phyloP scores from a whole-genome alignment of 805 yeast species.

The Candida namnaoensis region DNA sequence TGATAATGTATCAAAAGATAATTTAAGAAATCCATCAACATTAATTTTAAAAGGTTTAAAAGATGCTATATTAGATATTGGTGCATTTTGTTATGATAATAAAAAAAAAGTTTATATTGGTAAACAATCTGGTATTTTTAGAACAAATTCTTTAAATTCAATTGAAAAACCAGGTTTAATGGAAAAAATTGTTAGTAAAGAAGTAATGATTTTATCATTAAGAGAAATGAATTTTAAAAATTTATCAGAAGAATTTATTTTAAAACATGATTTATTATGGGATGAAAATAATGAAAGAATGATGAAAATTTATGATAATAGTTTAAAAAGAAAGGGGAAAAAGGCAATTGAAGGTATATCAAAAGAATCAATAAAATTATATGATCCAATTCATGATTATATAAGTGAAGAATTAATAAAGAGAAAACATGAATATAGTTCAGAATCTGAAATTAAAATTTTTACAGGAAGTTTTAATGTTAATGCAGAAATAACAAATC shows the following conservation, averaged over 20 bases:
- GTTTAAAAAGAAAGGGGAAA: constrained; percentile 20
- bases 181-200: constrained; percentile 57
- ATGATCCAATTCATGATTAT: constrained; percentile 83
- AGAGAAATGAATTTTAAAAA: constrained; percentile 31
- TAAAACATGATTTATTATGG: constrained; percentile 76
- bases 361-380: constrained; percentile 45
- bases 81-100: constrained; percentile 73
- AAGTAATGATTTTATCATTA: constrained; percentile 40
- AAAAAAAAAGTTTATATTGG: constrained; percentile 49
- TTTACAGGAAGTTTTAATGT: constrained; percentile 85
- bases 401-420: constrained; percentile 59
- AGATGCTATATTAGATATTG: constrained; percentile 68
- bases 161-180: constrained; percentile 81
- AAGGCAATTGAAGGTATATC: constrained; percentile 18
- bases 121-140: constrained; percentile 84
- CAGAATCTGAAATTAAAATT: constrained; percentile 49
- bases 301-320: constrained; percentile 59
- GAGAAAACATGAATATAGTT: constrained; percentile 44
- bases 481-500: constrained; percentile 55
- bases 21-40: constrained; percentile 26
- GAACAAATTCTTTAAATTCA: constrained; percentile 87
- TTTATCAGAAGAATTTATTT: constrained; percentile 38
- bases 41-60: constrained; percentile 43
- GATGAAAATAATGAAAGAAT: constrained; percentile 88
- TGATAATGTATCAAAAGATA: constrained; percentile 23